Conservation (phyloP, 2,329 filamentous ascomycete genomes). For the Aspergillus persii region DNA sequence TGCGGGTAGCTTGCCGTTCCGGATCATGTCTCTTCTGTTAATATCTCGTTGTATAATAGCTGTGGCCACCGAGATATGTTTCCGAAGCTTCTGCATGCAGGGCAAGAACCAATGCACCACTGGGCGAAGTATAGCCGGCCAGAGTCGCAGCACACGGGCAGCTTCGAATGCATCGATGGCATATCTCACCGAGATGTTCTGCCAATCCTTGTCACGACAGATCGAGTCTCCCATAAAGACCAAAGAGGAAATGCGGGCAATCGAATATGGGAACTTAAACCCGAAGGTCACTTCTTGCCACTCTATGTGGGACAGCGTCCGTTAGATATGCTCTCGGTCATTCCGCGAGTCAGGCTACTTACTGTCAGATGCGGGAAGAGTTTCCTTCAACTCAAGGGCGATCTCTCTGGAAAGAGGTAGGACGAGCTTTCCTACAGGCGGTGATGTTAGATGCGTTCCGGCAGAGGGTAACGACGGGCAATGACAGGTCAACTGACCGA, state of each 20-base stretch:
- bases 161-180: constrained; percentile 21
- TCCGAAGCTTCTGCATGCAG: constrained; percentile 37
- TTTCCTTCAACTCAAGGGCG: constrained; percentile 21
- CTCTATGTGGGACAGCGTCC: constrained; percentile 30
- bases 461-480: not conserved
- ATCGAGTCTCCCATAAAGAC: constrained; percentile 54
- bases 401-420: constrained; percentile 29
- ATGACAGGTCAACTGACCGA: constrained; percentile 20
- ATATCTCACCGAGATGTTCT: constrained; percentile 37
- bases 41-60: constrained; percentile 33
- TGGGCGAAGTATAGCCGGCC: constrained; percentile 41
- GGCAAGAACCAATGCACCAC: constrained; percentile 49
- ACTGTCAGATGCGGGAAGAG: constrained; percentile 25
- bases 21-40: constrained; percentile 20
- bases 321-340: not conserved
- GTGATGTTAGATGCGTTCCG: not conserved
- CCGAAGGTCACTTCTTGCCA: constrained; percentile 57
- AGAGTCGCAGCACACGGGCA: constrained; percentile 42
- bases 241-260: constrained; percentile 55
- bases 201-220: constrained; percentile 55
- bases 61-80: constrained; percentile 37
- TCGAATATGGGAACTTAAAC: constrained; percentile 50
- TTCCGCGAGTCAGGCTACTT: constrained; percentile 4
- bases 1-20: constrained; percentile 18
- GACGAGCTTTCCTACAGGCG: constrained; percentile 21